phyloP scores from a whole-genome alignment of 805 yeast genomes.

The Spathaspora girioi region DNA sequence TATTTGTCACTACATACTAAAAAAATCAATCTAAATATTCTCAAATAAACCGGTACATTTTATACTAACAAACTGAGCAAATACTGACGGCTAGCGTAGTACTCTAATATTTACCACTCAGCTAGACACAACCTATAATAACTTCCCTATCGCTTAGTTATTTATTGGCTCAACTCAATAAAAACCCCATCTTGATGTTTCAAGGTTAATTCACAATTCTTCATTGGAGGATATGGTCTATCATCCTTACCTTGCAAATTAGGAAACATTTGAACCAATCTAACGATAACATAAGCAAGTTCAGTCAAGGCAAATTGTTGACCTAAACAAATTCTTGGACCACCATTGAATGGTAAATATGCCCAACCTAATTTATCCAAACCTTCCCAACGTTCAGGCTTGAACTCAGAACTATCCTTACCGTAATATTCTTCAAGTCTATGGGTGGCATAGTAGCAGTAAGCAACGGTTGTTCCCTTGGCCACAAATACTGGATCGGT shows the following conservation, averaged over 20 bases:
- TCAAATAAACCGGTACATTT: no score
- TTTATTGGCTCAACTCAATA: slow-evolving; percentile 7
- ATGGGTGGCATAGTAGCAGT: slow-evolving; percentile 40
- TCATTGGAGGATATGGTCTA: slow-evolving; percentile 28
- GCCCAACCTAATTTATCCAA: slow-evolving; percentile 41
- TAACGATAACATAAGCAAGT: slow-evolving; percentile 40
- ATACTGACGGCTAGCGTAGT: no score
- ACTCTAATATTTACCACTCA: no score
- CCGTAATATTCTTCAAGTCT: slow-evolving; percentile 40
- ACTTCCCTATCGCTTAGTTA: no score
- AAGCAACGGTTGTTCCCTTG: slow-evolving; percentile 42
- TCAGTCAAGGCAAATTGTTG: slow-evolving; percentile 56
- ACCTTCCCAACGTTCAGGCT: slow-evolving; percentile 48
- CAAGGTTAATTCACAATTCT: slow-evolving; percentile 27
- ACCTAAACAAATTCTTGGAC: slow-evolving; percentile 53
- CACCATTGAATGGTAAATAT: slow-evolving; percentile 52
- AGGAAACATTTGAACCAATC: slow-evolving; percentile 28
- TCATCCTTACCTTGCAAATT: slow-evolving; percentile 15
- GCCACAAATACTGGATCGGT: slow-evolving; percentile 34
- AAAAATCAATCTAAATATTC: no score
- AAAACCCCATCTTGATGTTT: slow-evolving; percentile 19
- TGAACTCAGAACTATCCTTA: slow-evolving; percentile 39
- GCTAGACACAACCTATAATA: no score
- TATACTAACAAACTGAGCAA: no score
- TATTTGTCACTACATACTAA: no score